Evolutionary conservation across 768 basidiomycete species (phyloP).

Genomic region (Tremella mesenterica): DNA sequence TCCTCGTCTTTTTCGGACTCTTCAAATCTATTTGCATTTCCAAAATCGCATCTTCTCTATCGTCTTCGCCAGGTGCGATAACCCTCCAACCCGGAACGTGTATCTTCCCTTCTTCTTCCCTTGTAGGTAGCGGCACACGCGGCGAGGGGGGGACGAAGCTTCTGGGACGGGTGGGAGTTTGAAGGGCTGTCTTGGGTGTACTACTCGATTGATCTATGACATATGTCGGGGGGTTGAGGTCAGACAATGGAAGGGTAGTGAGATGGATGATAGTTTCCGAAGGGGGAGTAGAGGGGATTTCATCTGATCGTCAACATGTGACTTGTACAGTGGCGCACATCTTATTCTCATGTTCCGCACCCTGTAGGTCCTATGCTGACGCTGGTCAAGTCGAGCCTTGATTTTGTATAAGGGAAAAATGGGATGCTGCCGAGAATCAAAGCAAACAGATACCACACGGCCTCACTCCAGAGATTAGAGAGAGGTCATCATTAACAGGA

Average conservation of each 20-base stretch:
- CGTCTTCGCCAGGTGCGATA: conserved; percentile 55
- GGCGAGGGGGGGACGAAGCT: conserved; percentile 23
- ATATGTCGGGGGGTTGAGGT: conserved; percentile 37
- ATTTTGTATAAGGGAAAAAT: too few relatives aligned
- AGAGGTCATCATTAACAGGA: too few relatives aligned
- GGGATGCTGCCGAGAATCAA: too few relatives aligned
- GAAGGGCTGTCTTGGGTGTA: conserved; percentile 19
- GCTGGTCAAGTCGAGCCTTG: too few relatives aligned
- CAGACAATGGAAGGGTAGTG: conserved; percentile 59
- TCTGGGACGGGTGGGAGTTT: conserved; percentile 51
- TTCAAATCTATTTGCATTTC: conserved; percentile 1
- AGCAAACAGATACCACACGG: too few relatives aligned
- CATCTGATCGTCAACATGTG: conserved; percentile 46
- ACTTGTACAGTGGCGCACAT: too few relatives aligned
- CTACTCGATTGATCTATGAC: neutral
- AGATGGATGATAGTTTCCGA: conserved; percentile 59
- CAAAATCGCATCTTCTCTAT: conserved; percentile 40
- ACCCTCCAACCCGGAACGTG: conserved; percentile 50
- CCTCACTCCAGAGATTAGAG: too few relatives aligned
- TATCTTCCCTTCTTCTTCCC: neutral
- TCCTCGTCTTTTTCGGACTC: conserved; percentile 10
- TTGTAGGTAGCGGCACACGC: neutral
- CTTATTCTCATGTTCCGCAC: too few relatives aligned
- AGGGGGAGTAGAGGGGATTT: conserved; percentile 67
- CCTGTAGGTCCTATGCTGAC: too few relatives aligned